Evolutionary conservation across 371 early-diverging fungal species (phyloP), one percentile per base, ranked within the genome.

Genomic region (Apophysomyces ossiformis): DNA sequence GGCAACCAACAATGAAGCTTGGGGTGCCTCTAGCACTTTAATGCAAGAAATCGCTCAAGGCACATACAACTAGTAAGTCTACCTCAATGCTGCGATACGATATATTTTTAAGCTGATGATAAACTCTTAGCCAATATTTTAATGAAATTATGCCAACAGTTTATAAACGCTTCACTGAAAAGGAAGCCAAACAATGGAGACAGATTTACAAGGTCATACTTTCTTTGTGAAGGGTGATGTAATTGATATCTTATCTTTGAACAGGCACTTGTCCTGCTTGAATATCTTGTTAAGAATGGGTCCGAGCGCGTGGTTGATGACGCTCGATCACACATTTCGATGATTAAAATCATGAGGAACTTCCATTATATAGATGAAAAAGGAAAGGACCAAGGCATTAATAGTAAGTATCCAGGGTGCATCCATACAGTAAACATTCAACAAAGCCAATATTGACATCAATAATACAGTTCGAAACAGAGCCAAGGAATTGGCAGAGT

Each of bases 311-410:
- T 97, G 4, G 87, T 98, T 16, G 95, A 96, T 72, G 90, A 92
- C 65, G 92, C 92, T 41, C 84, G 93, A 7, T 82, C 89, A 13
- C 95, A 93, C 66, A 78, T 93, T n/a, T 92, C 94, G 13, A 90
- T 91, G 63, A 77, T 97, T 64, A 95, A 93, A 67, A 88, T 90
- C 46, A 85, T 96, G 69, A 79, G 87, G 59, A 95, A 86, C 80
- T 95, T 92, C 65, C 83, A 91, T 60, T 92, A 82, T 59, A 84
- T 95, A 18, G 98, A 97, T 68, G 94, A 94, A 36, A 94, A 95
- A 69, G 93, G 92, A 69, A 97, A 96, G 75, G 99, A 98, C 73
- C 95, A 97, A 81, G 99, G 99, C 1, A 88, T 98, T 62, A 97
- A 97, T 69, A 92, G 93, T 95, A 85, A 50, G 76, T 68, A 6